Conservation (phyloP, 257 asterid genomes). For the Paraleonurus japonicus region DNA sequence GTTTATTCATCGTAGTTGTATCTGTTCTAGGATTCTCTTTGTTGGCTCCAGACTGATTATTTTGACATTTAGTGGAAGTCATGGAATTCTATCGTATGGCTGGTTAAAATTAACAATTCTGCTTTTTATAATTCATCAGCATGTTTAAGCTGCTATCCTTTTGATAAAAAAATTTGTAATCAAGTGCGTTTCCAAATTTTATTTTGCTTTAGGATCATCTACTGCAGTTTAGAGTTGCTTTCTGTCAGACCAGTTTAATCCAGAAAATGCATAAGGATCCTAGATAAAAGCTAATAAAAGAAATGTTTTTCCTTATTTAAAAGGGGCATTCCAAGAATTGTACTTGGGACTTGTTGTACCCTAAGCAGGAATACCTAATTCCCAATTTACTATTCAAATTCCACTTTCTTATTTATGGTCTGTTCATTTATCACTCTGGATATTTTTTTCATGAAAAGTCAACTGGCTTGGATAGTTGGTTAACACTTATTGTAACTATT, state of each 20-base stretch:
- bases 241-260: background rate
- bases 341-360: constrained; percentile 89
- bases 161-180: background rate
- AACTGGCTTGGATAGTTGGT: background rate
- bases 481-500: background rate
- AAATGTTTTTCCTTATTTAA: background rate
- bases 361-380: constrained; percentile 87
- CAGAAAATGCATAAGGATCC: background rate
- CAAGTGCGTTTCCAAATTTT: background rate
- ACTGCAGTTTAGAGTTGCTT: constrained; percentile 2
- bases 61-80: background rate
- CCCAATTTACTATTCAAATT: constrained; percentile 25
- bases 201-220: background rate
- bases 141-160: constrained; percentile 10
- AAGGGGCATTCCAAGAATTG: constrained; percentile 49
- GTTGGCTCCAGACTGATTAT: background rate
- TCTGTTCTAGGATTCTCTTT: background rate
- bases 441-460: background rate
- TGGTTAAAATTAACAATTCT: background rate
- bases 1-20: background rate
- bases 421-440: background rate
- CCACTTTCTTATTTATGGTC: background rate
- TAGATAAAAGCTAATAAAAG: background rate
- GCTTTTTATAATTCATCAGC: background rate
- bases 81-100: background rate